These are phyloP conservation scores for Xylaria sp. DNA, from an alignment of 2,329 filamentous ascomycete species.

Conservation along the genomic window DNA sequence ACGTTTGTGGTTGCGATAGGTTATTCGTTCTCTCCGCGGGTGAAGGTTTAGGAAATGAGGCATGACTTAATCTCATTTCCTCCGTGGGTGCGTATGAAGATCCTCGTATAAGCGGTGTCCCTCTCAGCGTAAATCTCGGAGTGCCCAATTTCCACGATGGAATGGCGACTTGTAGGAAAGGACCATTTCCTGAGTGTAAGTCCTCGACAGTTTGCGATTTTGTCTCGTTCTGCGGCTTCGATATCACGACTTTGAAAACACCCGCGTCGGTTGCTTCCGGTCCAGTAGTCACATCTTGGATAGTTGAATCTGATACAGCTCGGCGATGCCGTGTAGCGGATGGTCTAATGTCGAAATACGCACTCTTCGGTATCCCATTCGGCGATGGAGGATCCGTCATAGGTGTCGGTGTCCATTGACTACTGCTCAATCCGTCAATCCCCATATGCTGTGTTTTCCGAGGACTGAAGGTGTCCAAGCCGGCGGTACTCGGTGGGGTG, in stretches of 20 bases:
- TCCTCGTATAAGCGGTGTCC: slow-evolving; percentile 80
- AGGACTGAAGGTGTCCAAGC: slow-evolving; percentile 60
- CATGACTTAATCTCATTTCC: slow-evolving; percentile 72
- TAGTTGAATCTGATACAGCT: slow-evolving; percentile 80
- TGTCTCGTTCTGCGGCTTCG: slow-evolving; percentile 70
- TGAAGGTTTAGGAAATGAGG: slow-evolving; percentile 58
- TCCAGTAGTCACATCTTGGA: slow-evolving; percentile 69
- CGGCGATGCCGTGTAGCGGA: slow-evolving; percentile 62
- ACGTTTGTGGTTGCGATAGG: slow-evolving; percentile 47
- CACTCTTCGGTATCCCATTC: slow-evolving; percentile 49
- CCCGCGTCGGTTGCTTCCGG: slow-evolving; percentile 68
- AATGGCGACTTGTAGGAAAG: slow-evolving; percentile 78
- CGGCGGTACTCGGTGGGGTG: slow-evolving; percentile 69
- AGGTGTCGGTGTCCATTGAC: slow-evolving; percentile 59
- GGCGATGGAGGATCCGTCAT: slow-evolving; percentile 46
- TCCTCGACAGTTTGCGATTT: slow-evolving; percentile 73
- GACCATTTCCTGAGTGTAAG: slow-evolving; percentile 57
- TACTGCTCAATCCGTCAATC: slow-evolving; percentile 49
- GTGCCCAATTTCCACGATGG: slow-evolving; percentile 87
- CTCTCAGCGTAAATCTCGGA: slow-evolving; percentile 80
- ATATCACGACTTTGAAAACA: slow-evolving; percentile 83
- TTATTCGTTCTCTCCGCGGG: slow-evolving; percentile 49
- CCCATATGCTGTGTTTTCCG: slow-evolving; percentile 49
- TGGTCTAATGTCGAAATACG: slow-evolving; percentile 48
- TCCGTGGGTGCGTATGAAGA: slow-evolving; percentile 85